Evolutionary conservation across 208 protist species (phyloP).

Genomic region (Herpetomonas tarakana): DNA sequence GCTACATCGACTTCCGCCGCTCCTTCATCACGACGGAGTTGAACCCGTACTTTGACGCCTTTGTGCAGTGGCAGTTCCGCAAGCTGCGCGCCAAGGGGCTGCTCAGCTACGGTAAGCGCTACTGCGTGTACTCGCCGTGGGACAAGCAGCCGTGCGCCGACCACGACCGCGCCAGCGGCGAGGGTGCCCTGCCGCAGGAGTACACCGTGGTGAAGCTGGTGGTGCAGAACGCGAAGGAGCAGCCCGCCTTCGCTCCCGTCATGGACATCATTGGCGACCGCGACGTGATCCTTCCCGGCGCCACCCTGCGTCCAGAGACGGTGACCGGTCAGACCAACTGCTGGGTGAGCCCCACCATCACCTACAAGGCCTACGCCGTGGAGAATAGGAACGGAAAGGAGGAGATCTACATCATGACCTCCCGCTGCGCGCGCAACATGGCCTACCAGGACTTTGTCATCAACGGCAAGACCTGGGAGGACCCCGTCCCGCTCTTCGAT

Average conservation of each 20-base stretch:
- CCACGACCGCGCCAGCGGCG: slow-evolving; percentile 98
- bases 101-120: slow-evolving; percentile 97
- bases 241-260: slow-evolving; percentile 55
- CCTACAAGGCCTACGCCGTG: slow-evolving; percentile 96
- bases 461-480: slow-evolving; percentile 73
- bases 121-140: slow-evolving; percentile 98
- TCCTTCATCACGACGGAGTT: slow-evolving; percentile 99
- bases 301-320: slow-evolving; percentile 99
- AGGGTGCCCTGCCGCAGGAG: slow-evolving; percentile 97
- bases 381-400: slow-evolving; percentile 58
- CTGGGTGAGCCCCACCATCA: slow-evolving; percentile 96
- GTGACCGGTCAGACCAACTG: slow-evolving; percentile 99
- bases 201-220: slow-evolving; percentile 98
- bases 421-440: slow-evolving; percentile 94
- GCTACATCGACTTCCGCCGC: slow-evolving; percentile 97
- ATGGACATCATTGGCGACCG: slow-evolving; percentile 61
- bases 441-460: slow-evolving; percentile 95
- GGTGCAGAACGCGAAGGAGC: slow-evolving; percentile 82
- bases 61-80: slow-evolving; percentile 98
- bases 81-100: slow-evolving; percentile 87
- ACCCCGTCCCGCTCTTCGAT: slow-evolving; percentile 76
- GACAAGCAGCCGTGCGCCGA: slow-evolving; percentile 99
- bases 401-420: slow-evolving; percentile 96
- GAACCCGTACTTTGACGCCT: slow-evolving; percentile 99
- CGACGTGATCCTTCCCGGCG: slow-evolving; percentile 95